phyloP scores from a whole-genome alignment of 768 basidiomycete genomes.

The Phaffia tasmanica region DNA sequence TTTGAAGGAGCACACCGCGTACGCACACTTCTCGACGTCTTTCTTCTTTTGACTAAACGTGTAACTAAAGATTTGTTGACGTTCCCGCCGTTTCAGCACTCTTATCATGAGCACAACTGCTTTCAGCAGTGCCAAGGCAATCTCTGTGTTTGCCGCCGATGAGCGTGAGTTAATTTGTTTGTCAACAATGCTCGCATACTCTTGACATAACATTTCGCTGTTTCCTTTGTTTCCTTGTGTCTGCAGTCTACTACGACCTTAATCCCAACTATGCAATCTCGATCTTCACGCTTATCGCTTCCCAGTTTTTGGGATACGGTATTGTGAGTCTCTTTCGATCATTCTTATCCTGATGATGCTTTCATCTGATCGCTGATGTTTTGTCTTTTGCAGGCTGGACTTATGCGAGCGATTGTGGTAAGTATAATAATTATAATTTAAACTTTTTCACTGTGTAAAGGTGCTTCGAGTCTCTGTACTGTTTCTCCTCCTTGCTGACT shows the following conservation, averaged over 20 bases:
- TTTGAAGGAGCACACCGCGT: constrained; percentile 32
- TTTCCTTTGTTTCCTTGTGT: neutral
- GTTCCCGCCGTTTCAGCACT: constrained; percentile 21
- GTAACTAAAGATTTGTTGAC: neutral
- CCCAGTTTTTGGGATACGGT: constrained; percentile 31
- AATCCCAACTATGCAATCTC: constrained; percentile 32
- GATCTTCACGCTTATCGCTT: constrained; percentile 34
- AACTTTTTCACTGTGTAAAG: too few species aligned
- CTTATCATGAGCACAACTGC: constrained; percentile 37
- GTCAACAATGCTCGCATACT: too few species aligned
- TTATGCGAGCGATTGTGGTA: constrained; percentile 27
- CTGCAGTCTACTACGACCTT: constrained; percentile 31
- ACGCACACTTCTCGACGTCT: constrained; percentile 8
- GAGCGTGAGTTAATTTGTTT: constrained; percentile 7
- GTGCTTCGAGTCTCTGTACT: too few species aligned
- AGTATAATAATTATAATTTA: neutral
- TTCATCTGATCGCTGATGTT: neutral
- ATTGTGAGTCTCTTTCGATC: constrained; percentile 12
- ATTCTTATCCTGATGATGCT: neutral
- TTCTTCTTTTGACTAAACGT: neutral
- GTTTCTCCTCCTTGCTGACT: too few species aligned
- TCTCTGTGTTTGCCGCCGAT: constrained; percentile 36
- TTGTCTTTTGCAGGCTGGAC: constrained; percentile 26
- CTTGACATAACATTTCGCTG: neutral
- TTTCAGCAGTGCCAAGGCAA: constrained; percentile 36